Percentiles rank a stretch among this genome's conserved stretches.
Conservation (phyloP, 2,329 filamentous ascomycete genomes). For the Botryotinia globosa region DNA sequence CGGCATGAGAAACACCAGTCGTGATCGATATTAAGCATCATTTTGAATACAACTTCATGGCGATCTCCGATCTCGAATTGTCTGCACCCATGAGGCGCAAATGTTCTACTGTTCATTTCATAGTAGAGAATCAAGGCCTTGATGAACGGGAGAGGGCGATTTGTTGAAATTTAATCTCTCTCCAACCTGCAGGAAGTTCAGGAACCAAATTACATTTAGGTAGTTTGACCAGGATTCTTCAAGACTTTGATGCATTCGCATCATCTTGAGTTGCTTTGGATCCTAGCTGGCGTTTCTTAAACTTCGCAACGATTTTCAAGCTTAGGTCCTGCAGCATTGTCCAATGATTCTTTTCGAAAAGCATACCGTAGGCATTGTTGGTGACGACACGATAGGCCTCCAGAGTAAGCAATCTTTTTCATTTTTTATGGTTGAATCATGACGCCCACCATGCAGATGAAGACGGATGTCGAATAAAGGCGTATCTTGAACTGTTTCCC, state of each 20-base stretch:
- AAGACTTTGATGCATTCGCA: constrained; percentile 5
- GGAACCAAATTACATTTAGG: constrained; percentile 13
- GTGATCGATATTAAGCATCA: constrained; percentile 5
- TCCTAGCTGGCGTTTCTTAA: background rate
- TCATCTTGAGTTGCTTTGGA: constrained; percentile 5
- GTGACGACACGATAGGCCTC: background rate
- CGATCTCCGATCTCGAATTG: constrained; percentile 16
- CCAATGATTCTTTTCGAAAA: background rate
- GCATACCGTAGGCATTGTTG: background rate
- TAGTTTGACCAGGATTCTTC: background rate
- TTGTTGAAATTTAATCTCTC: background rate
- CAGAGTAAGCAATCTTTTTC: background rate
- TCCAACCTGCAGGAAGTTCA: constrained; percentile 18
- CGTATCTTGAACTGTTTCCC: constrained; percentile 4
- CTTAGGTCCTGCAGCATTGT: background rate
- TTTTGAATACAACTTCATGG: background rate
- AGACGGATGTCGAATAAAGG: background rate
- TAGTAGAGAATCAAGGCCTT: background rate
- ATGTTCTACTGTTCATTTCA: background rate
- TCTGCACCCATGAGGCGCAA: background rate
- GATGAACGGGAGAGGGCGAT: background rate
- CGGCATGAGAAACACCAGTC: constrained; percentile 11
- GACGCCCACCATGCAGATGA: background rate
- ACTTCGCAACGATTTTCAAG: background rate
- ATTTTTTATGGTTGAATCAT: background rate